Evolutionary conservation across 331 rosid genomes (phyloP), one percentile per base, ranked within the genome.

Genomic region (Malus hybrid): DNA sequence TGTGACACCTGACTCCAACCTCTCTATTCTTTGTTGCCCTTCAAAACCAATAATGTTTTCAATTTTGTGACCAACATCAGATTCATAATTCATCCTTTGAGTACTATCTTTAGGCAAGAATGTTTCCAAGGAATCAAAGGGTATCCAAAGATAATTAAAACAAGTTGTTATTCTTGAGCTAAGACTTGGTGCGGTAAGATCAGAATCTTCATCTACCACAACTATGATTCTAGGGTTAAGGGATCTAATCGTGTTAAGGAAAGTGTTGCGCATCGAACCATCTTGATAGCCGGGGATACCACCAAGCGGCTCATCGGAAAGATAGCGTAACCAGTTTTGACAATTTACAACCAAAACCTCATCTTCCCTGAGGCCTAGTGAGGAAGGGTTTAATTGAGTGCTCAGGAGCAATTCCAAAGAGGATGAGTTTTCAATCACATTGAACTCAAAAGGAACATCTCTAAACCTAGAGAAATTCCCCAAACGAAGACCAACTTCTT

Each of bases 71-170:
- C 99, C 97, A 20, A 94, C 76, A 78, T 94, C 99, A 2, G 92
- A 87, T 78, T 94, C 99, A 48, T 85, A 92, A 70, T 90, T 96
- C 15, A 89, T 73, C 88, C 97, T 89, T 77, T 90, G 97, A 75
- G 58, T 5, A 72, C 97, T 92, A 18, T 90, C 97, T 78, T 92
- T 94, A 8, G 93, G 88, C 82, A 94, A 76, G 85, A 94, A 92
- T 1, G 96, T 94, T 62, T 94, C 99, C 80, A 94, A 78, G 11
- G 97, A 93, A 71, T 94, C 99, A 52, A 92, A 94, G 39, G 97
- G 99, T 81, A 94, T 94, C 99, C 99, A 94, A 8, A 92, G 74
- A 79, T 92, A 89, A 66, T 94, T 94, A 78, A 94, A 94, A 81
- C 97, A 86, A 10, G 96, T 72, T 2, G 89, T 80, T 14, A 92